phyloP scores from a whole-genome alignment of 2,329 filamentous ascomycete genomes.

The Cryphonectria carpinicola region DNA sequence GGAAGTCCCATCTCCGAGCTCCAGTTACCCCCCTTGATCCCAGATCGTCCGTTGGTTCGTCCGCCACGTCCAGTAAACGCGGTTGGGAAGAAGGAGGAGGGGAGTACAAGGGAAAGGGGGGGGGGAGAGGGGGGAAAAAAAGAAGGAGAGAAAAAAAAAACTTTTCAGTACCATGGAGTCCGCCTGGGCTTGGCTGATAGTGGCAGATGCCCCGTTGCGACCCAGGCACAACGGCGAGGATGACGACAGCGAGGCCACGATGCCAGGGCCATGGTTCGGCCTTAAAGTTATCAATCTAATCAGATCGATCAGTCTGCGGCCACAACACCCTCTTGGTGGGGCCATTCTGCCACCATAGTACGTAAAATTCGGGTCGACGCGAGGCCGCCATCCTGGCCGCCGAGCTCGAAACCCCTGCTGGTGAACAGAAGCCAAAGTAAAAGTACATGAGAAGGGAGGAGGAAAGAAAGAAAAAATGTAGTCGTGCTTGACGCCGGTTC shows the following conservation, averaged over 20 bases:
- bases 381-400: not conserved
- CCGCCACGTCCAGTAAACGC: not conserved
- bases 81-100: not conserved
- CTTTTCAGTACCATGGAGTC: not conserved
- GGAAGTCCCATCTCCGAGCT: not conserved
- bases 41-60: not conserved
- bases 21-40: not conserved
- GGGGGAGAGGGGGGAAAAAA: not conserved
- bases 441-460: not conserved
- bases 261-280: not conserved
- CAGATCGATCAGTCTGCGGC: constrained; percentile 21
- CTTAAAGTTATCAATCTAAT: constrained; percentile 27
- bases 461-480: not conserved
- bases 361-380: constrained; percentile 10
- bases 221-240: not conserved
- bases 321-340: constrained; percentile 9
- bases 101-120: not conserved
- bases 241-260: constrained; percentile 5
- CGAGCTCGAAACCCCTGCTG: not conserved
- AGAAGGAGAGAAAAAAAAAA: not conserved
- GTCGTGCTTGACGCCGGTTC: not conserved
- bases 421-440: not conserved
- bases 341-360: constrained; percentile 5
- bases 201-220: not conserved
- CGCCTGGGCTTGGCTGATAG: not conserved